Evolutionary conservation across 768 basidiomycete species (phyloP).

Genomic region (Podaxis pistillaris): DNA sequence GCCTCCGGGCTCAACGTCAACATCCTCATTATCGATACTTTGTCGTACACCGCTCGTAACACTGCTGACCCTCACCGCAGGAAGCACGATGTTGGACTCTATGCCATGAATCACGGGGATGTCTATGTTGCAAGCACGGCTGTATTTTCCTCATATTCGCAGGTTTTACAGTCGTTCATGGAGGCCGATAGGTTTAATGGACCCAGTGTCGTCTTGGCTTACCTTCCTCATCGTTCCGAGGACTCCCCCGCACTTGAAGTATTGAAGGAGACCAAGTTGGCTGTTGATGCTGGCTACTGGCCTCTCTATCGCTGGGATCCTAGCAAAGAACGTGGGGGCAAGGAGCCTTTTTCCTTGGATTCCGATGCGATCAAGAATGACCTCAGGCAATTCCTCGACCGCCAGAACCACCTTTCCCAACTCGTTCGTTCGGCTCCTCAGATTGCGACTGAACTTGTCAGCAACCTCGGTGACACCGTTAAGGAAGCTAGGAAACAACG

Average conservation of each 20-base stretch:
- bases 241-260: slow-evolving; percentile 78
- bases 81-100: slow-evolving; percentile 95
- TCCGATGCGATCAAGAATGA: slow-evolving; percentile 94
- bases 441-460: slow-evolving; percentile 79
- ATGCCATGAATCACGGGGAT: slow-evolving; percentile 98
- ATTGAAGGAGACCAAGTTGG: slow-evolving; percentile 96
- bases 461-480: slow-evolving; percentile 80
- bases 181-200: slow-evolving; percentile 92
- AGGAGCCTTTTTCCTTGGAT: slow-evolving; percentile 90
- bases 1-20: slow-evolving; percentile 91
- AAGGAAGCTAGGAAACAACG: slow-evolving; percentile 80
- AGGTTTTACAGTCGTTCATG: slow-evolving; percentile 85
- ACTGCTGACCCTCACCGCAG: slow-evolving; percentile 67
- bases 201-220: slow-evolving; percentile 90
- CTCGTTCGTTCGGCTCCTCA: slow-evolving; percentile 79
- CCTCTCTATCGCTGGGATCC: slow-evolving; percentile 99
- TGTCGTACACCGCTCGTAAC: slow-evolving; percentile 82
- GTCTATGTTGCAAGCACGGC: slow-evolving; percentile 96
- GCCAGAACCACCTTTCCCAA: slow-evolving; percentile 95
- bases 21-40: slow-evolving; percentile 90
- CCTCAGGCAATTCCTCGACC: slow-evolving; percentile 88
- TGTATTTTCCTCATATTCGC: slow-evolving; percentile 93
- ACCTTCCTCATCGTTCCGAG: slow-evolving; percentile 86
- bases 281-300: slow-evolving; percentile 97
- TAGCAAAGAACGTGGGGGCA: slow-evolving; percentile 65